Base-by-base conservation (phyloP, 2,329 filamentous ascomycete genomes). In the Talaromyces sp. region DNA sequence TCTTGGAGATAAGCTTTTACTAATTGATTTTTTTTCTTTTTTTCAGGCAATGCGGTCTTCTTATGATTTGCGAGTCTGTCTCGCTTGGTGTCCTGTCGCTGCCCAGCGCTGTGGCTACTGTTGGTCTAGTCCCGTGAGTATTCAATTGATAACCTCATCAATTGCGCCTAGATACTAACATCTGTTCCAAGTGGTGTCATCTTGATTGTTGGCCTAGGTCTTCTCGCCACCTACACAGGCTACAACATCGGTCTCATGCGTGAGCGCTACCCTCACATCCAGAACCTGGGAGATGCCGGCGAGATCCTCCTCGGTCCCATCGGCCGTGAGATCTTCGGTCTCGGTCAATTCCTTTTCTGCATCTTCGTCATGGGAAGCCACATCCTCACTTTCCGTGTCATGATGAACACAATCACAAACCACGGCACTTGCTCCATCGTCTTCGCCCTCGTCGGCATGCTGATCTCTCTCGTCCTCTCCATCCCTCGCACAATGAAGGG, bases 311-410 rank as follows among this genome's bases (percentile, higher is more conserved):
- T 81, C 59, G 87, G 88, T 11, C 74, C 71, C 8, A 74, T 83
- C 33, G 86, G 84, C 1, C 82, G 84, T 55, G 84, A 87, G 66
- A 59, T 90, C 27, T 78, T 88, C 45, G 85, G 85, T 29, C 69
- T 76, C 49, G 85, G 82, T 60, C 86, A 87, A 60, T 73, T 81
- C 8, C 71, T 89, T 13, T 84, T 89, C 69, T 77, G 89, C 33
- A 75, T 87, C 56, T 88, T 90, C 73, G 82, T 88, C 57, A 85
- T 87, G 70, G 86, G 82, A 32, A 87, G 86, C 14, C 88, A 90
- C 70, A 80, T 87, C 54, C 73, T 89, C 55, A 88, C 86, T 0
- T 88, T 88, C 60, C 81, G 81, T 14, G 86, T 89, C 63, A 87
- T 86, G 68, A 81, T 89, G 70, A 85, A 85, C 63, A 84, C 80